Evolutionary conservation across 306 rosid genomes (phyloP), one percentile per base, ranked within the genome.

Genomic region (Cercis canadensis): DNA sequence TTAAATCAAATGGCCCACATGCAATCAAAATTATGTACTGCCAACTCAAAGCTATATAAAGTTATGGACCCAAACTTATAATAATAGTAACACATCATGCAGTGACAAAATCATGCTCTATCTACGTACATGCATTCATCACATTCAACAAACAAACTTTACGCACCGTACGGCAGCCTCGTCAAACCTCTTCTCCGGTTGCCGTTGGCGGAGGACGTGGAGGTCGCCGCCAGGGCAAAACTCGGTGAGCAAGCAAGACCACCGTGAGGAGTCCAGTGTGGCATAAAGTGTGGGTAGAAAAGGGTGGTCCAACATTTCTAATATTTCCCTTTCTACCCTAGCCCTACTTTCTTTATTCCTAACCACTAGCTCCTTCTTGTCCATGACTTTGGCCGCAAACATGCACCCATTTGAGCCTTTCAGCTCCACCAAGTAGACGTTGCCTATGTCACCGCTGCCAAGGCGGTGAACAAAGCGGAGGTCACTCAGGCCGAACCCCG

Each of bases 381-480:
- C 90, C 90, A 86, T 86, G 57, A 82, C 89, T 54, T 85, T 85
- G 0, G 87, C 89, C 1, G 87, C 87, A 6, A 76, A 85, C 29
- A 82, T n/a, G 57, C 81, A 60, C 46, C 76, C 89, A 8, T 40
- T 14, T 1, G 41, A 52, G 4, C 72, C 85, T 47, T 82, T 83
- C 0, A 85, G 76, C 74, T 76, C 87, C 53, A 77, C 89, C n/a
- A 85, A 67, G 67, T 73, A 82, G 61, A 85, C 87, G 43, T 77
- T 76, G 11, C 89, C 89, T 24, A 82, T 85, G 66, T 85, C 89
- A 19, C 87, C 89, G 54, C 81, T 69, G 1, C 89, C 87, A 0
- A 85, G 69, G 14, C 83, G 83, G 69, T 58, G 81, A 18, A 76
- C 41, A 7, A 79, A 77, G n/a, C 79, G 83, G 56, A 85, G 60